A percentile compares a stretch with the other conserved stretches of the same genome.
phyloP scores from a whole-genome alignment of 2,329 filamentous ascomycete genomes.

The Venturia asperata region DNA sequence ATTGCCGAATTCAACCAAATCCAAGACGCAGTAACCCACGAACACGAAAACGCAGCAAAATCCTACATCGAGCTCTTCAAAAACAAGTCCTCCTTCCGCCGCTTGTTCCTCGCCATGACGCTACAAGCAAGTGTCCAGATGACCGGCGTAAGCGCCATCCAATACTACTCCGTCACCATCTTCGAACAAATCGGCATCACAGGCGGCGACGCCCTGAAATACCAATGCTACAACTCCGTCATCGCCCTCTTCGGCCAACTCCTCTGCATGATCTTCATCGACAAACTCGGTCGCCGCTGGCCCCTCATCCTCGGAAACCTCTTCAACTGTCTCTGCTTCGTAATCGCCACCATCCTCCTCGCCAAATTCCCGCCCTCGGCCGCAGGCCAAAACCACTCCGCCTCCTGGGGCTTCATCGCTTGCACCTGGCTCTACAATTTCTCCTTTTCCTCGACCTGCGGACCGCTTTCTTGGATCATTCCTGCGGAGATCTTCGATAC shows the following conservation, averaged over 20 bases:
- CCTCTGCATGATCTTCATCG: conserved; percentile 61
- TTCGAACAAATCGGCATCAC: conserved; percentile 63
- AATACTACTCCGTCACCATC: conserved; percentile 64
- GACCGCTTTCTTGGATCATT: conserved; percentile 44
- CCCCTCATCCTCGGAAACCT: conserved; percentile 66
- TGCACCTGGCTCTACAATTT: conserved; percentile 42
- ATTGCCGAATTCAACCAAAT: conserved; percentile 66
- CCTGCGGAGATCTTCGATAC: conserved; percentile 72
- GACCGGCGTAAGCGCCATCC: conserved; percentile 66
- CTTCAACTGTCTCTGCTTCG: conserved; percentile 63
- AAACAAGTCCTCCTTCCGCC: conserved; percentile 59
- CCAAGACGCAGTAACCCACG: conserved; percentile 56
- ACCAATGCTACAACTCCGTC: conserved; percentile 68
- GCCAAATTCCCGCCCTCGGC: conserved; percentile 55
- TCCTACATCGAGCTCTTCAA: conserved; percentile 63
- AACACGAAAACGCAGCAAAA: conserved; percentile 63
- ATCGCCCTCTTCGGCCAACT: conserved; percentile 64
- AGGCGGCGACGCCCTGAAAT: conserved; percentile 59
- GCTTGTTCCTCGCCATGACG: conserved; percentile 61
- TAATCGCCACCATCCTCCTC: conserved; percentile 54
- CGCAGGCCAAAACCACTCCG: conserved; percentile 37
- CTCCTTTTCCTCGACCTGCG: conserved; percentile 20
- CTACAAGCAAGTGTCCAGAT: conserved; percentile 68
- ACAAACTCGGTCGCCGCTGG: conserved; percentile 63
- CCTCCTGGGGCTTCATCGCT: conserved; percentile 68